Percentiles rank a stretch among this genome's conserved stretches.
phyloP scores from a whole-genome alignment of 2,329 filamentous ascomycete genomes.

The Trichoderma sp. region DNA sequence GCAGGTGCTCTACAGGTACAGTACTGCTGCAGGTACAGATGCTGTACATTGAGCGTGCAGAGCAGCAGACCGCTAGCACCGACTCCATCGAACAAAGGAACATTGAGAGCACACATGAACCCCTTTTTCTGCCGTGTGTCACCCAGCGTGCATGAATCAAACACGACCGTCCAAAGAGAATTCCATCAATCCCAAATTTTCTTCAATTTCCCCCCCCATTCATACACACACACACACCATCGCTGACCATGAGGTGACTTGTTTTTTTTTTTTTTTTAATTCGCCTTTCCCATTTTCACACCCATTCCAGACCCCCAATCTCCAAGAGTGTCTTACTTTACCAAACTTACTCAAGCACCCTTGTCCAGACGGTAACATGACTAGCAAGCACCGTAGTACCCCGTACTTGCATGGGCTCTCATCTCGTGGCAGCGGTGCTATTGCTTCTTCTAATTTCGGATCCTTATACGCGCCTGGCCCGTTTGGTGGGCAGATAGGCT shows the following conservation, averaged over 20 bases:
- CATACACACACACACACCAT: neutral
- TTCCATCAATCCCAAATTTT: neutral
- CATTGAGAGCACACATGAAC: neutral
- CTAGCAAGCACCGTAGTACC: slow-evolving; percentile 4
- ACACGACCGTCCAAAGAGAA: neutral
- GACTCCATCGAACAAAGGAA: neutral
- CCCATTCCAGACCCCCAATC: neutral
- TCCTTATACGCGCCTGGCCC: slow-evolving; percentile 11
- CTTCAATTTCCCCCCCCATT: neutral
- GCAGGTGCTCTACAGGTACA: neutral
- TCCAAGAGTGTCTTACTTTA: slow-evolving; percentile 17
- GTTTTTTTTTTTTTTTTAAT: neutral
- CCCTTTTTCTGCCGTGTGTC: neutral
- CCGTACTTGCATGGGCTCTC: slow-evolving; percentile 27
- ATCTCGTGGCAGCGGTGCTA: slow-evolving; percentile 27
- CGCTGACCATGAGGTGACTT: neutral
- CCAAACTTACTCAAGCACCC: slow-evolving; percentile 3
- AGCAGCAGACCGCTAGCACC: neutral
- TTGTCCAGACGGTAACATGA: slow-evolving; percentile 10
- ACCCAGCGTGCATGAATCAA: neutral
- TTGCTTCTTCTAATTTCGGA: slow-evolving; percentile 24
- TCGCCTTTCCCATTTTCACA: neutral
- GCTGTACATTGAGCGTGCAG: neutral
- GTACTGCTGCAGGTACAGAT: neutral
- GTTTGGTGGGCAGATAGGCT: neutral